Evolutionary conservation across 768 basidiomycete species (phyloP), one percentile per base, ranked within the genome.

Genomic region (Daedaleopsis nitida): DNA sequence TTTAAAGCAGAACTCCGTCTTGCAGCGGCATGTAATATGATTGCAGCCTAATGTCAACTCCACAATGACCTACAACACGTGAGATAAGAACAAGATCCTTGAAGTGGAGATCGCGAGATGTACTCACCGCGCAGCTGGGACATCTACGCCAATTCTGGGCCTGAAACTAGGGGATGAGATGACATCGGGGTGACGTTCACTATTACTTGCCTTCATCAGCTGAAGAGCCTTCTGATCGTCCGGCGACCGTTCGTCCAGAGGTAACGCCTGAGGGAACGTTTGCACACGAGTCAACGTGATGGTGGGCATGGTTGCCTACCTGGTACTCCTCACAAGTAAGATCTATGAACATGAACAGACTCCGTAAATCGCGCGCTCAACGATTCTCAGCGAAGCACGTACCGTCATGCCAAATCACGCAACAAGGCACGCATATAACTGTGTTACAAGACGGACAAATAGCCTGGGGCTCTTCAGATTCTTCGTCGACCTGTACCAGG

Each of bases 71-170:
- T 69, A 24, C 6, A 56, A 1, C 16, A 32, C 2, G 35, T 58
- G 52, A n/a, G 52, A 37, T 16, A 42, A 23, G 13, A 32, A 6
- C 3, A 17, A 32, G 1, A 23, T 13, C 37, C 34, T 13, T 17
- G 19, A 5, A n/a, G n/a, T n/a, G n/a, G 14, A 14, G 27, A 32
- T 32, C 0, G 45, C 35, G 13, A 34, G 27, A 5, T 35, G 23
- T 50, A 60, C 54, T 69, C 54, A 68, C 75, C 64, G 54, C 57
- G 66, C 59, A 68, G 48, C 11, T 79, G 42, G 76, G 75, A 55
- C 77, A 78, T 34, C 76, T 70, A 10, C 77, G 70, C 77, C 77
- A 78, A 17, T 73, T 65, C 57, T 77, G 65, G 10, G 73, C 77
- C 76, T 78, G 24, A 32, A 32, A 32, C 27, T 32, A 32, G 27